Percentiles rank a stretch among this genome's conserved stretches.
Evolutionary conservation across 2,329 filamentous ascomycete species (phyloP).

Genomic region (Sarocladium strictum): DNA sequence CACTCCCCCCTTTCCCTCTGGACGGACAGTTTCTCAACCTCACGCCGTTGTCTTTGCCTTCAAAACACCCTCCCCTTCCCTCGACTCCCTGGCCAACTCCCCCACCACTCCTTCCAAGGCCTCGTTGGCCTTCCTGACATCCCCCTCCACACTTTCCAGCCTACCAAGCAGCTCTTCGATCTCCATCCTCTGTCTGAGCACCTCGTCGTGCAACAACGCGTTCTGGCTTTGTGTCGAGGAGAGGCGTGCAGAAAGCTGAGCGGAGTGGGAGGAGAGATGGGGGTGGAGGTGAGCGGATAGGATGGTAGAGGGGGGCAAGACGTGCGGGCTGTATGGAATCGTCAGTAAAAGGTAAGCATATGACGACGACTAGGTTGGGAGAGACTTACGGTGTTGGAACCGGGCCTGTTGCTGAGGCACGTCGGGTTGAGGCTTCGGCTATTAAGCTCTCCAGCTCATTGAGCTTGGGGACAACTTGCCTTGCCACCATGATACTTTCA

Average conservation of each 20-base stretch:
- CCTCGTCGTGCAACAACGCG: slow-evolving; percentile 43
- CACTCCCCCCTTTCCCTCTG: no score
- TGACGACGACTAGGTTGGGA: no score
- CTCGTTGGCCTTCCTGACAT: slow-evolving; percentile 47
- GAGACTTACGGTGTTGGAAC: slow-evolving; percentile 41
- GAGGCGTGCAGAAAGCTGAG: slow-evolving; percentile 50
- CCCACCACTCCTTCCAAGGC: slow-evolving; percentile 41
- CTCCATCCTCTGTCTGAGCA: slow-evolving; percentile 49
- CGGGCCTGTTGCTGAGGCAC: slow-evolving; percentile 17
- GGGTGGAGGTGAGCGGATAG: slow-evolving; percentile 50
- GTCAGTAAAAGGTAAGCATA: no score
- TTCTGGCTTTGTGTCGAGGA: slow-evolving; percentile 54
- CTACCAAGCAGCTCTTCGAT: slow-evolving; percentile 42
- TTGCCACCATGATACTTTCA: slow-evolving; percentile 42
- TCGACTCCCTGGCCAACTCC: slow-evolving; percentile 44
- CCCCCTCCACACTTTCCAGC: slow-evolving; percentile 46
- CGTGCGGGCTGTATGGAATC: slow-evolving; percentile 41
- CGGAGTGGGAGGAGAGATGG: slow-evolving; percentile 45
- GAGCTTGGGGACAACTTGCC: slow-evolving; percentile 49
- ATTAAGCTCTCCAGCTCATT: slow-evolving; percentile 55
- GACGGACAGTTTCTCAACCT: background rate
- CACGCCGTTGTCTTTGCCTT: background rate
- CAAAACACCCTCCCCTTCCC: slow-evolving; percentile 31
- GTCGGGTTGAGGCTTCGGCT: slow-evolving; percentile 37
- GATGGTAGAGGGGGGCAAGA: slow-evolving; percentile 45